phyloP scores from a whole-genome alignment of 192 early-diverging fungal species.

The Mortierella hygrophila region DNA sequence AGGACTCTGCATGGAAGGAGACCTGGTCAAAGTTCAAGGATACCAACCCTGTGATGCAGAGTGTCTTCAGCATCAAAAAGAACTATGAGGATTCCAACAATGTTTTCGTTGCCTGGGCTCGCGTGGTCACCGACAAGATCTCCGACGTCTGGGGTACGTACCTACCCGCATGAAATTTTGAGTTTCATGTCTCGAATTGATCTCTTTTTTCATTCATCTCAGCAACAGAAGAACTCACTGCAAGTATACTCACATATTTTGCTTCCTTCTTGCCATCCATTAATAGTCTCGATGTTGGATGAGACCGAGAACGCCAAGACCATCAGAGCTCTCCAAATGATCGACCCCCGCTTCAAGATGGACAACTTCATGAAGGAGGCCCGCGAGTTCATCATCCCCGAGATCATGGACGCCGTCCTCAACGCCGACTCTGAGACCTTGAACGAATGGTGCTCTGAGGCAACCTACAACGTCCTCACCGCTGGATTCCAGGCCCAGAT shows the following conservation, averaged over 20 bases:
- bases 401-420: conserved; percentile 95
- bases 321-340: conserved; percentile 83
- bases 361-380: conserved; percentile 93
- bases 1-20: conserved; percentile 89
- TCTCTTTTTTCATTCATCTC: neutral
- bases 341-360: conserved; percentile 89
- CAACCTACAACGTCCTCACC: conserved; percentile 85
- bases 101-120: conserved; percentile 79
- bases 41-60: conserved; percentile 85
- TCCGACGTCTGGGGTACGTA: conserved; percentile 76
- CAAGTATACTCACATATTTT: neutral
- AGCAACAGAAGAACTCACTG: neutral
- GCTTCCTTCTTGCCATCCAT: neutral
- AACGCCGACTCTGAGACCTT: conserved; percentile 87
- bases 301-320: conserved; percentile 95
- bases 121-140: conserved; percentile 82
- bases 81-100: conserved; percentile 93
- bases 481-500: conserved; percentile 87
- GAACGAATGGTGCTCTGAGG: conserved; percentile 95
- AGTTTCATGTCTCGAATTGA: neutral
- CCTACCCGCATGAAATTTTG: conserved; percentile 4
- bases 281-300: conserved; percentile 79
- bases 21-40: conserved; percentile 95
- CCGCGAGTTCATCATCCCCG: conserved; percentile 93
- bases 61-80: conserved; percentile 81